These are phyloP conservation scores for Saccharum hybrid DNA, from an alignment of 202 grass and related monocot species.

Conservation along the genomic window DNA sequence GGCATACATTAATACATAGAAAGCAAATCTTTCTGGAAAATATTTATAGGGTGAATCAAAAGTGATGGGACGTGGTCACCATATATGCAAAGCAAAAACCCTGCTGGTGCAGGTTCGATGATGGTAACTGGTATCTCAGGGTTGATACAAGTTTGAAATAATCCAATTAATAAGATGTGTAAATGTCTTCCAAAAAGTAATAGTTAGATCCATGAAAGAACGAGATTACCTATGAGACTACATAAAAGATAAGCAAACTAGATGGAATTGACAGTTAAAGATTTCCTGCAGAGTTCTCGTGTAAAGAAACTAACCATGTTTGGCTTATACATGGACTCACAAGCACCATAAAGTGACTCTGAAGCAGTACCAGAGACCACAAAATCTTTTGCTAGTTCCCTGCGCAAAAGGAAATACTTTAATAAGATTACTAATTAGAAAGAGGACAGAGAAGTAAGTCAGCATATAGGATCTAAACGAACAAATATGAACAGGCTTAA, in stretches of 20 bases:
- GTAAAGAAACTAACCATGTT: slow-evolving; percentile 75
- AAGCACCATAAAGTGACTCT: slow-evolving; percentile 86
- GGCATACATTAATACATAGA: not conserved
- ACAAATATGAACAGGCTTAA: not conserved
- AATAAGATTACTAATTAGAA: slow-evolving; percentile 26
- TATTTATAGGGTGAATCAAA: slow-evolving; percentile 4
- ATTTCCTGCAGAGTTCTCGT: not conserved
- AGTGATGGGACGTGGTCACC: not conserved
- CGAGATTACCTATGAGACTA: not conserved
- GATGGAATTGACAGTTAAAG: slow-evolving; percentile 24
- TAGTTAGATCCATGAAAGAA: not conserved
- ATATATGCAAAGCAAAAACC: not conserved
- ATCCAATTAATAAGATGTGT: slow-evolving; percentile 9
- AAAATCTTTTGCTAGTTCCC: slow-evolving; percentile 91
- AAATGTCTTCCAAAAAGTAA: not conserved
- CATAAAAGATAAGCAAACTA: slow-evolving; percentile 1
- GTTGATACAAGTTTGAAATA: not conserved
- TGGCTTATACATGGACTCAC: slow-evolving; percentile 94
- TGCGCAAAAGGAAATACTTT: slow-evolving; percentile 51
- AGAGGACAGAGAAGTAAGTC: not conserved
- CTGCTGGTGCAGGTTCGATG: not conserved
- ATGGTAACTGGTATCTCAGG: not conserved
- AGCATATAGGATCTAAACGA: not conserved
- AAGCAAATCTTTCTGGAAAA: not conserved
- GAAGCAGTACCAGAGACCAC: slow-evolving; percentile 81